Evolutionary conservation across 495 filamentous ascomycete genomes (phyloP).

Genomic region (Penicillium cinerascens): DNA sequence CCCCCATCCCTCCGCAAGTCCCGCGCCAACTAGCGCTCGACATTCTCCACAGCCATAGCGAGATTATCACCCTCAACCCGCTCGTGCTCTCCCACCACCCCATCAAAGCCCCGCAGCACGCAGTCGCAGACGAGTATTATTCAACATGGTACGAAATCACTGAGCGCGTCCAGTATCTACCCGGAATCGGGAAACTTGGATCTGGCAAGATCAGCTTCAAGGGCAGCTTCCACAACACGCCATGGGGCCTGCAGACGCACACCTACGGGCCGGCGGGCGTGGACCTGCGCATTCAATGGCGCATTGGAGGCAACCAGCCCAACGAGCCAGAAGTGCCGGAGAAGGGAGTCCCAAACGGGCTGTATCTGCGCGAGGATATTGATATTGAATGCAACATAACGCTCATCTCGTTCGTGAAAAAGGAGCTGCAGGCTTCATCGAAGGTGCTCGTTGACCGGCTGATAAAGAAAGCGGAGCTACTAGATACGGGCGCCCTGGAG

Average conservation of each 20-base stretch:
- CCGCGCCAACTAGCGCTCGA: constrained; percentile 62
- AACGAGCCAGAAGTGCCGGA: constrained; percentile 44
- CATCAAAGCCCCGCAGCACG: constrained; percentile 59
- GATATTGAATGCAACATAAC: constrained; percentile 73
- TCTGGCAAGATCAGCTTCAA: constrained; percentile 66
- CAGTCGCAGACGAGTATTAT: constrained; percentile 60
- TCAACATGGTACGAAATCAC: constrained; percentile 63
- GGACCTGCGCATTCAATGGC: constrained; percentile 68
- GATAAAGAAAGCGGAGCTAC: constrained; percentile 53
- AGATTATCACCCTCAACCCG: constrained; percentile 81
- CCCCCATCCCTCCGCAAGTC: constrained; percentile 64
- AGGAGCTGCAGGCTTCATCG: constrained; percentile 69
- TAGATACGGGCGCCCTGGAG: constrained; percentile 28
- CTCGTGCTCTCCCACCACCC: constrained; percentile 66
- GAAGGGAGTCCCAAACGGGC: constrained; percentile 50
- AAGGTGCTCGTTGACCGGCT: constrained; percentile 61
- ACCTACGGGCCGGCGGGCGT: constrained; percentile 65
- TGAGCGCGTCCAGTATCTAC: constrained; percentile 70
- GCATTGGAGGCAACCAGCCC: constrained; percentile 54
- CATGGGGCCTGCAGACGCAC: constrained; percentile 69
- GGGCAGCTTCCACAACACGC: constrained; percentile 67
- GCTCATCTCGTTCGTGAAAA: constrained; percentile 69
- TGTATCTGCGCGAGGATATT: constrained; percentile 75
- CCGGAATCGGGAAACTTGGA: constrained; percentile 54
- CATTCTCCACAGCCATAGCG: constrained; percentile 66